Evolutionary conservation across 768 basidiomycete genomes (phyloP), one percentile per base, ranked within the genome.

Genomic region (Psilocybe cubensis): DNA sequence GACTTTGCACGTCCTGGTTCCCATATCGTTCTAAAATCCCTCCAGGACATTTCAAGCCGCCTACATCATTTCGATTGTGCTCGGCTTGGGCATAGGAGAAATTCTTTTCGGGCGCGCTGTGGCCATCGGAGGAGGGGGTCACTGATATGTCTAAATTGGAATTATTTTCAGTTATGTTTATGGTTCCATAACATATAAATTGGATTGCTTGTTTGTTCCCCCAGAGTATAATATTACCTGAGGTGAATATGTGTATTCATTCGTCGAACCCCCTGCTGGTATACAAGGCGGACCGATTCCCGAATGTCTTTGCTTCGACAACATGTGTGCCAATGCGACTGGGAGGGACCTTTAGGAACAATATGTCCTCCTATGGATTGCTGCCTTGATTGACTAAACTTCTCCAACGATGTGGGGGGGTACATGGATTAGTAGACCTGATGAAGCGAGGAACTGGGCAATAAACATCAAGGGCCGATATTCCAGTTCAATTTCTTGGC

Each of bases 1-100:
- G 87, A 45, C 35, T 51, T 38, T 12, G 18, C 28, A 46, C n/a
- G 21, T 23, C 48, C 28, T 29, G 52, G 44, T 33, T 45, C 42
- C 38, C 51, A 35, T 27, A 4, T 59, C 40, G 7, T 20, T 47
- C 43, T 55, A 33, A 56, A 42, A 59, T 43, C 60, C 28, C 8
- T 52, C 53, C 66, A 96, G 93, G 94, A 90, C 90, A 5, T 95
- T 90, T 73, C 86, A 94, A 62, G 87, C 81, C 4, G 87, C 83
- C 24, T 96, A 84, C 66, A 79, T 95, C 54, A 82, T 95, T 29
- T 79, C 87, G 10, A 83, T 94, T 58, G 68, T 94, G 12, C 53
- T 84, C 2, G 93, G 93, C 1, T 72, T 89, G 27, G 88, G 85
- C 8, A 68, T 89, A 17, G 94, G 93, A 10, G 94, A 96, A 74